Evolutionary conservation across 495 filamentous ascomycete species (phyloP), one percentile per base, ranked within the genome.

Genomic region (Baudoinia panamericana): DNA sequence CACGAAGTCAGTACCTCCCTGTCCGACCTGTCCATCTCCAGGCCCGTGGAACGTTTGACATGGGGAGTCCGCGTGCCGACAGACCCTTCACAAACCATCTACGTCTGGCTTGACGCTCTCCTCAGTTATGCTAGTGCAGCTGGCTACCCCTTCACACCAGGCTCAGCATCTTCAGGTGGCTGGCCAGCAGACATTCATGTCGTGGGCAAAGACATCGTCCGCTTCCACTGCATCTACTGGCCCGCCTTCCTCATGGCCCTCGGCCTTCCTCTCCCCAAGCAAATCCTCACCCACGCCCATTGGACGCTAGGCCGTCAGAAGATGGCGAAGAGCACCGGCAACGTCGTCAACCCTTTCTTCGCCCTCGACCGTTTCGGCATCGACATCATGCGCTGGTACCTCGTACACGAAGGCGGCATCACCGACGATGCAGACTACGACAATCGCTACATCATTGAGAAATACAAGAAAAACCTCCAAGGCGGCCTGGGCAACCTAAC

Each of bases 211-310:
- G 90, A 97, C 59, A 96, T 96, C 42, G 62, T 90, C 39, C 76
- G 90, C 18, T 97, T 97, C 60, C 92, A 97, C 60, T 83, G 82
- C 61, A 80, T 97, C 19, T 97, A 96, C 67, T 97, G 90, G 90
- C 90, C 90, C 0, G 90, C 90, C 2, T 79, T 97, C 53, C 78
- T 97, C 21, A 75, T 97, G 65, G 88, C 88, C 3, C 65, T 96
- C 19, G 78, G 79, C 44, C 64, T 97, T 2, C 80, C 86, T 1
- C 58, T 82, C n/a, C 88, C 90, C 4, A 79, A 77, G 49, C 74
- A 76, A 38, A 70, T 96, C 16, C 68, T 96, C 0, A 82, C 83
- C 15, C 90, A 96, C 53, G 85, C 78, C 1, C 92, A 97, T 56
- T 97, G 90, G 90, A 90, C 87, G 1, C 75, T 97, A 57, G 82